These are phyloP conservation scores for Rhynchospora pubera DNA, from an alignment of 176 grass and related monocot species.

Conservation along the genomic window DNA sequence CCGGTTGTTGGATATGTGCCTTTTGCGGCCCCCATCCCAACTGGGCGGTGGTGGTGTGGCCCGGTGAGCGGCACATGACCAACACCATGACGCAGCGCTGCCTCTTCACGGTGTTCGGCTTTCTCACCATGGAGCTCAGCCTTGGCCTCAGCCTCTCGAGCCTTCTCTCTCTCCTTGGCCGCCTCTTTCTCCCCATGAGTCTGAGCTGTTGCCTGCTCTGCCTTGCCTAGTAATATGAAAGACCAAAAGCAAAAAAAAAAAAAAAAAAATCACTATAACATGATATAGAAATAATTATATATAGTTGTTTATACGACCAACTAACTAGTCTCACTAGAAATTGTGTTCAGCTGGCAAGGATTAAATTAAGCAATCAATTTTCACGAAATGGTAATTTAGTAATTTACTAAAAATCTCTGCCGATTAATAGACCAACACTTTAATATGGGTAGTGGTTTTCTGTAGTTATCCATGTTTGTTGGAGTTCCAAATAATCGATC, in stretches of 20 bases:
- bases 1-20: neutral
- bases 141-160: constrained; percentile 7
- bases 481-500: too few relatives aligned
- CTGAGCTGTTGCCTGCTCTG: constrained; percentile 5
- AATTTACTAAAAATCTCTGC: neutral
- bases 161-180: constrained; percentile 17
- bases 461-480: neutral
- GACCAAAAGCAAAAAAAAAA: too few relatives aligned
- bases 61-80: constrained; percentile 16
- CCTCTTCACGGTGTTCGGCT: neutral
- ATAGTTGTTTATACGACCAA: neutral
- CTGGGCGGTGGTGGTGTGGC: constrained; percentile 18
- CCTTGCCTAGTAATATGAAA: neutral
- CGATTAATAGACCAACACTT: neutral
- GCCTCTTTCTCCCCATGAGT: neutral
- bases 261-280: neutral
- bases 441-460: neutral
- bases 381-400: neutral
- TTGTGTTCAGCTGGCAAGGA: neutral
- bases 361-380: neutral
- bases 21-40: neutral
- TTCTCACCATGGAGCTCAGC: constrained; percentile 9
- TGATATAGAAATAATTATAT: neutral
- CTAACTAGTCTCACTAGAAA: neutral
- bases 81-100: neutral